Percentiles rank a stretch among this genome's conserved stretches.
phyloP scores from a whole-genome alignment of 2,329 filamentous ascomycete species.

The Zymoseptoria brevis region DNA sequence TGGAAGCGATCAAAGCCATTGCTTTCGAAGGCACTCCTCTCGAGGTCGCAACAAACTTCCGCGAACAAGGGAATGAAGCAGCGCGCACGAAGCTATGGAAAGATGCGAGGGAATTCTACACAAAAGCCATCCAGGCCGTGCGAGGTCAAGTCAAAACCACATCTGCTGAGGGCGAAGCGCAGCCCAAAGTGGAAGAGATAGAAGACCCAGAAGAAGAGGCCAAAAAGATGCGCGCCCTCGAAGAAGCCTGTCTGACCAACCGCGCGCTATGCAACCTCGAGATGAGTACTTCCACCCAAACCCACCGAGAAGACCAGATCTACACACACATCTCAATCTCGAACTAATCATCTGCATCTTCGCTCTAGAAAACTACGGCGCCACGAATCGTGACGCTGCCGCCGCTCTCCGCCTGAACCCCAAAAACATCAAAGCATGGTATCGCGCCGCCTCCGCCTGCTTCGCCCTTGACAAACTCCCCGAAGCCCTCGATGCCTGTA shows the following conservation, averaged over 20 bases:
- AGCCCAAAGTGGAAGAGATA: constrained; percentile 38
- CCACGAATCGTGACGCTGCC: constrained; percentile 77
- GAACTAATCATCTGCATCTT: neutral
- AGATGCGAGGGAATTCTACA: constrained; percentile 88
- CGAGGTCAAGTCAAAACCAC: constrained; percentile 13
- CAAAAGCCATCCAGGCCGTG: constrained; percentile 71
- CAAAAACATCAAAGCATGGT: constrained; percentile 80
- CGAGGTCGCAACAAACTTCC: constrained; percentile 77
- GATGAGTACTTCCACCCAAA: constrained; percentile 47
- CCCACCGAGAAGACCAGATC: neutral
- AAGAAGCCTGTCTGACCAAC: constrained; percentile 77
- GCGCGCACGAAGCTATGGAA: constrained; percentile 65
- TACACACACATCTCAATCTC: neutral
- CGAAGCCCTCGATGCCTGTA: constrained; percentile 74
- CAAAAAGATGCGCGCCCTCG: constrained; percentile 52
- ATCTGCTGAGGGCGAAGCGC: constrained; percentile 2
- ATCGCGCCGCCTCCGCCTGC: constrained; percentile 71
- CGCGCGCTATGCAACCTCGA: constrained; percentile 84
- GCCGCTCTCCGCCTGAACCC: constrained; percentile 70
- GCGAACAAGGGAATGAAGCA: constrained; percentile 85
- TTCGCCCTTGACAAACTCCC: constrained; percentile 67
- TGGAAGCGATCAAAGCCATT: constrained; percentile 81
- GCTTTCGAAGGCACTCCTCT: constrained; percentile 85
- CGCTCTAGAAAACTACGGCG: constrained; percentile 67
- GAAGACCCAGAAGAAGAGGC: constrained; percentile 55